Evolutionary conservation across 2,329 filamentous ascomycete genomes (phyloP).

Genomic region (Zymoseptoria crescenta): DNA sequence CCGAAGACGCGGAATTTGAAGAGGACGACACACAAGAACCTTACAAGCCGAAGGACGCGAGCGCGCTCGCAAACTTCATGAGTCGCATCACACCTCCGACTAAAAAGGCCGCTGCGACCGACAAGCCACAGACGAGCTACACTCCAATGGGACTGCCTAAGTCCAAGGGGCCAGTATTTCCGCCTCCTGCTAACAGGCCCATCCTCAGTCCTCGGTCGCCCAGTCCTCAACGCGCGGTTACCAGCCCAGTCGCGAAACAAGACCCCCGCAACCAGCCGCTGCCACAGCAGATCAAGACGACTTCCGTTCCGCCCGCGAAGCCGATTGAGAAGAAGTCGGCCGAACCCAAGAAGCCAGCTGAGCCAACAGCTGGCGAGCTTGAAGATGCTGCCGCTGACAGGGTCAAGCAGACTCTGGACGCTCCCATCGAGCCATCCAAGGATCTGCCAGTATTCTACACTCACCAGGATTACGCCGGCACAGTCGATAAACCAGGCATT

Average conservation of each 20-base stretch:
- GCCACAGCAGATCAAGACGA: conserved; percentile 24
- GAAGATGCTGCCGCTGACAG: conserved; percentile 63
- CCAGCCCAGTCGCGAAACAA: conserved; percentile 34
- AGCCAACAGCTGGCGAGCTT: conserved; percentile 41
- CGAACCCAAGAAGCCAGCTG: conserved; percentile 28
- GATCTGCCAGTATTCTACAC: conserved; percentile 61
- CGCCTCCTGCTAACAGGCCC: conserved; percentile 36
- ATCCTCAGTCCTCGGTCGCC: conserved; percentile 57
- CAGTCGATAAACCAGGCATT: conserved; percentile 34
- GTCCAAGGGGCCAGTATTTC: conserved; percentile 44
- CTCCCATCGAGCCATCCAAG: conserved; percentile 54
- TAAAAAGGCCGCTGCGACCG: conserved; percentile 5
- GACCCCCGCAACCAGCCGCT: conserved; percentile 7
- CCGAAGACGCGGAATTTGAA: conserved; percentile 28
- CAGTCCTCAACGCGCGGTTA: conserved; percentile 57
- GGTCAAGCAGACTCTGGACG: conserved; percentile 54
- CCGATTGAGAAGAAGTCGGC: conserved; percentile 26
- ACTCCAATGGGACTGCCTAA: conserved; percentile 32
- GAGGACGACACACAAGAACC: conserved; percentile 28
- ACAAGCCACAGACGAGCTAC: conserved; percentile 19
- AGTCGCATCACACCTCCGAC: conserved; percentile 19
- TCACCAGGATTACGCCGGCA: conserved; percentile 39
- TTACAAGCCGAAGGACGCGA: conserved; percentile 22
- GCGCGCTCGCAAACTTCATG: conserved; percentile 26
- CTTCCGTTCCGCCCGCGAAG: conserved; percentile 26